A percentile compares a stretch with the other conserved stretches of the same genome.
These are phyloP conservation scores for Nannochloris sp. DNA, from an alignment of 139 green algal species.

Conservation along the genomic window DNA sequence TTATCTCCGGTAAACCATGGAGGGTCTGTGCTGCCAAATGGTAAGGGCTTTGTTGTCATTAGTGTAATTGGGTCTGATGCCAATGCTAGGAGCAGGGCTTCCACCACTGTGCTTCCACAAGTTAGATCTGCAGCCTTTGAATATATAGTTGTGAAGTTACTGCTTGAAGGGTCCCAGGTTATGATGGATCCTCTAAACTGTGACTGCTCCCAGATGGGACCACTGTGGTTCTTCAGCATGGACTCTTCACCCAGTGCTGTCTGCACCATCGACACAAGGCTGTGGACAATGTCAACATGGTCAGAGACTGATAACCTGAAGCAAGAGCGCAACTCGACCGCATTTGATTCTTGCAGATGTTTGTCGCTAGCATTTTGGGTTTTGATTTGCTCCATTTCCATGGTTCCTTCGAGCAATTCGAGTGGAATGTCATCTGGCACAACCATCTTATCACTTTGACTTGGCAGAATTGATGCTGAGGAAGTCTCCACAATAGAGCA, in stretches of 20 bases:
- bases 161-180: no score
- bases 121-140: no score
- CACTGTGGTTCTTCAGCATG: no score
- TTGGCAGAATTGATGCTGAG: neutral
- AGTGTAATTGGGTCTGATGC: constrained; percentile 15
- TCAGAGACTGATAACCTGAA: neutral
- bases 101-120: no score
- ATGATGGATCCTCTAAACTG: no score
- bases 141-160: no score
- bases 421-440: constrained; percentile 7
- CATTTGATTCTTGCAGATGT: neutral
- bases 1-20: constrained; percentile 7
- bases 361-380: neutral
- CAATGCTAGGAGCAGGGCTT: constrained; percentile 6
- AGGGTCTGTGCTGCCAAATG: constrained; percentile 22
- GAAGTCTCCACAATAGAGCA: no score
- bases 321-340: neutral
- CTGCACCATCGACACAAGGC: no score
- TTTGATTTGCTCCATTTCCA: constrained; percentile 6
- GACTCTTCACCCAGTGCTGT: no score
- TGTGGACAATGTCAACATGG: neutral
- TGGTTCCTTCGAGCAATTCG: constrained; percentile 19
- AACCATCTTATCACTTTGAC: constrained; percentile 3
- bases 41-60: constrained; percentile 24
- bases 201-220: no score